These are phyloP conservation scores for Podosphaera xanthii DNA, from an alignment of 2,329 filamentous ascomycete species.

Conservation along the genomic window DNA sequence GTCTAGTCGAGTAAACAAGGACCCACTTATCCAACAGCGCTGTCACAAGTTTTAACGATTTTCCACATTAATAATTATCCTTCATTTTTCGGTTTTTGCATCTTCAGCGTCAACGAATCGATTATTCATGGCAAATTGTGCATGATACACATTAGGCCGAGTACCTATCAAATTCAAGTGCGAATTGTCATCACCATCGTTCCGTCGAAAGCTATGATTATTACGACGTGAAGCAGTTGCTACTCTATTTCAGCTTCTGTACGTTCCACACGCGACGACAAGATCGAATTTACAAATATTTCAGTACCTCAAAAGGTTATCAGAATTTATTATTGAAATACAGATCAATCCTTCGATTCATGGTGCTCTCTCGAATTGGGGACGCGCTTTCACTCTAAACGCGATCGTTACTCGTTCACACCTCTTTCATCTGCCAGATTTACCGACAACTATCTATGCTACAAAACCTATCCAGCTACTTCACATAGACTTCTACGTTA, in stretches of 20 bases:
- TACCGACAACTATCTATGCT: background rate
- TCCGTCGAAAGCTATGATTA: background rate
- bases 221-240: background rate
- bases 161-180: background rate
- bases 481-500: background rate
- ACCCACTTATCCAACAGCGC: background rate
- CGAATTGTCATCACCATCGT: background rate
- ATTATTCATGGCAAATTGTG: background rate
- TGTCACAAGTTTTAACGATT: background rate
- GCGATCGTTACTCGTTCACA: background rate
- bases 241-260: background rate
- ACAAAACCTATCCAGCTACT: background rate
- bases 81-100: background rate
- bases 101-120: background rate
- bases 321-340: background rate
- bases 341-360: background rate
- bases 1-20: slow-evolving; percentile 2
- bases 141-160: background rate
- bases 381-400: background rate
- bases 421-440: background rate
- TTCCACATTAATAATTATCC: background rate
- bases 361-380: background rate
- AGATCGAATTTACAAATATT: background rate
- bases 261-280: background rate
- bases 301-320: background rate